Base-by-base conservation (phyloP, 768 basidiomycete species). In the Mycena rosella region DNA sequence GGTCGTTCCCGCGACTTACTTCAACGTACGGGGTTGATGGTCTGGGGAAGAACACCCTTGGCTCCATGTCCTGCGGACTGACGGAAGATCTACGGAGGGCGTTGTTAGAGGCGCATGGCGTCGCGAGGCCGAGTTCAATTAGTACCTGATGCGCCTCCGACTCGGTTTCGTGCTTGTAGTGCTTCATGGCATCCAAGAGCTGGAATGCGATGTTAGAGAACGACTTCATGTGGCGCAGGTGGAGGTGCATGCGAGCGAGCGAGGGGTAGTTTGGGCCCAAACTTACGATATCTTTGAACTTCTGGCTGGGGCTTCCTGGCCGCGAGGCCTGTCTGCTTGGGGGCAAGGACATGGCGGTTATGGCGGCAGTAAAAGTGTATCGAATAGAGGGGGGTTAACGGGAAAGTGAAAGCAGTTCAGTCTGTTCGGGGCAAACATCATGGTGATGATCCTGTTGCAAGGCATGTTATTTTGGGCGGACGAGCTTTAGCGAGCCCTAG, bases 121-220 rank as follows among this genome's bases (percentile, higher is more conserved):
- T 60, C 65, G 56, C 65, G 51, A 63, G 40, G 64, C 38, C 3
- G n/a, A 63, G n/a, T n/a, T 36, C 17, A 24, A 68, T 45, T 4
- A 22, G 59, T 73, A 92, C 94, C 83, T 90, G 89, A 78, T 96
- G 95, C 11, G 95, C 95, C 79, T 96, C 94, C 1, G 95, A 96
- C 59, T 96, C 92, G 68, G 90, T 87, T 76, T 96, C 95, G 60
- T 91, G 87, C 72, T 84, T 90, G 79, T 86, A 85, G 63, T 87
- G 86, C 71, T 85, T 89, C 77, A 93, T 86, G 42, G 84, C 89
- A 75, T 91, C 89, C 67, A 84, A 84, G 32, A 92, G 87, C 91
- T 94, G 89, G 30, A 85, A 80, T 47, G 87, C 71, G 67, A 85
- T 67, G 68, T 85, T 76, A 73, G 85, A 76, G 63, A 86, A 81